These are phyloP conservation scores for Phytophthora litchii DNA, from an alignment of 352 stramenopile species.

Conservation along the genomic window DNA sequence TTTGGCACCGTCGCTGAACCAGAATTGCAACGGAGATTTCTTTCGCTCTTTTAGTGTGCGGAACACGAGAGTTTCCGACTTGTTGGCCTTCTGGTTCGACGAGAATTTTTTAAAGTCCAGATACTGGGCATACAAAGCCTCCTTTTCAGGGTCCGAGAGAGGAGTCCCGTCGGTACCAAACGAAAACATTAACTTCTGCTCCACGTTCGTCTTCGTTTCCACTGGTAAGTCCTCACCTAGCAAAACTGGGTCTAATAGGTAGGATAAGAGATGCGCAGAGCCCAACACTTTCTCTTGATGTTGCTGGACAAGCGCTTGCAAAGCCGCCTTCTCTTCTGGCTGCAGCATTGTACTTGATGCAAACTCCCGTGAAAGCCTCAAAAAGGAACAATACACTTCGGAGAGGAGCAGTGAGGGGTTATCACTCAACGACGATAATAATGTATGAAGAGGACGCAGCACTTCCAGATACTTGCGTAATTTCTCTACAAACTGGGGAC, in stretches of 20 bases:
- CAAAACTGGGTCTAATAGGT: conserved; percentile 54
- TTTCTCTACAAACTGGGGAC: conserved; percentile 31
- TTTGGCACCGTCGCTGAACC: conserved; percentile 52
- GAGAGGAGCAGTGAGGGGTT: conserved; percentile 35
- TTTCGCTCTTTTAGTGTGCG: conserved; percentile 54
- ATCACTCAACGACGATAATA: conserved; percentile 26
- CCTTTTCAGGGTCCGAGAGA: conserved; percentile 32
- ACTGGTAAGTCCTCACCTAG: conserved; percentile 42
- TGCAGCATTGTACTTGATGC: conserved; percentile 23
- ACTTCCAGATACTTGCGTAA: conserved; percentile 41
- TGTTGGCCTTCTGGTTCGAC: conserved; percentile 36
- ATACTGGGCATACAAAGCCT: conserved; percentile 53
- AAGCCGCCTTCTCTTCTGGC: conserved; percentile 29
- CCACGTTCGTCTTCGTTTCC: conserved; percentile 37
- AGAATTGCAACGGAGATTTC: conserved; percentile 58
- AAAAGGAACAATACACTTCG: conserved; percentile 43
- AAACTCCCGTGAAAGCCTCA: conserved; percentile 29
- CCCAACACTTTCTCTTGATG: conserved; percentile 29
- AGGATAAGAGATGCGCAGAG: conserved; percentile 32
- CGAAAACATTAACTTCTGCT: conserved; percentile 42
- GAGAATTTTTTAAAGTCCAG: conserved; percentile 49
- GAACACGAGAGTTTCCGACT: conserved; percentile 42
- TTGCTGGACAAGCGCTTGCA: conserved; percentile 29
- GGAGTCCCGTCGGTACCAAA: conserved; percentile 22
- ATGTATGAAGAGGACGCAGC: conserved; percentile 31